Base-by-base conservation (phyloP, 768 basidiomycete genomes). In the Mycena indigotica region DNA sequence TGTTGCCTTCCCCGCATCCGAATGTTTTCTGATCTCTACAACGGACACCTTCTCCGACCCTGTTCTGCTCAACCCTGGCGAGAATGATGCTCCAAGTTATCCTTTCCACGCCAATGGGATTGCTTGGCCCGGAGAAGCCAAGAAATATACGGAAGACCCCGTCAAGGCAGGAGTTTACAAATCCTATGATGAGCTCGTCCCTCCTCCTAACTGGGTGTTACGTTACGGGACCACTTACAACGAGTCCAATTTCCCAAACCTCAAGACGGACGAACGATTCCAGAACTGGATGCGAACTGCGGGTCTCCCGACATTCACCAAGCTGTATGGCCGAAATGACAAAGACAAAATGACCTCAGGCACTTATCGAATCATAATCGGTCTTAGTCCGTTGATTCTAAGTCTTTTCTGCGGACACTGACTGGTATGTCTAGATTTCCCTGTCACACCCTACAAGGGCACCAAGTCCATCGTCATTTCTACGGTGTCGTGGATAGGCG, bases 261-360 rank as follows among this genome's bases (percentile, higher is more conserved):
- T 98, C 30, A 75, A 78, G 52, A 63, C 65, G 2, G 88, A 98
- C 67, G 91, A 98, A 72, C 95, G 91, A 66, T 98, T 99, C 79
- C 96, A 98, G 74, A 95, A 96, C 69, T 99, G 97, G 97, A 99
- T 99, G 97, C 85, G 96, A 57, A 97, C 95, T 2, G 93, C 97
- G 1, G 97, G 96, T 13, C 73, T 98, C 46, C 97, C 97, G 8
- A 98, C 96, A 5, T 99, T 99, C 72, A 87, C 93, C 28, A 98
- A 99, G 75, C 77, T 99, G 21, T 98, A 90, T 67, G 95, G 89
- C 16, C 81, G 96, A 61, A 98, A 98, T 69, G 95, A 98, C 66
- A 72, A 84, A 26, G 80, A 88, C 50, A 76, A 73, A 23, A 84
- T 99, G 80, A 64, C 66, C 19, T 80, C 84, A 53, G 97, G 95